Percentiles rank a stretch among this genome's conserved stretches.
Evolutionary conservation across 2,329 filamentous ascomycete genomes (phyloP).

Genomic region (Exserohilum rostratum): DNA sequence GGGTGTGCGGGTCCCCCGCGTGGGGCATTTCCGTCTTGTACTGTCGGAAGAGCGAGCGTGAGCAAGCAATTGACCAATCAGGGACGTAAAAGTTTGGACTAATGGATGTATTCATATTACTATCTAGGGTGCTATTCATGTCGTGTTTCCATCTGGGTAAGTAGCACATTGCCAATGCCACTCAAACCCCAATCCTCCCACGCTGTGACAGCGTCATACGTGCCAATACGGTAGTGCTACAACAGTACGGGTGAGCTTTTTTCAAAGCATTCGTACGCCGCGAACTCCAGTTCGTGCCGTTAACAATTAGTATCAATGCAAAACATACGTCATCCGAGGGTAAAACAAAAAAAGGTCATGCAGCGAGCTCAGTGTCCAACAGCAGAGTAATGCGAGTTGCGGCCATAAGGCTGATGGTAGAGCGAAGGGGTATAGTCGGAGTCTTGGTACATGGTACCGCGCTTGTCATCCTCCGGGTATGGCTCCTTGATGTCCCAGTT

Average conservation of each 20-base stretch:
- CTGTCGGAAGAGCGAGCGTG: not conserved
- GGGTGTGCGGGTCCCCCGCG: not conserved
- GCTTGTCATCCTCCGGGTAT: slow-evolving; percentile 77
- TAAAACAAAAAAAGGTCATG: slow-evolving; percentile 1
- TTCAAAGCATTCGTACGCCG: slow-evolving; percentile 8
- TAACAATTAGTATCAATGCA: slow-evolving; percentile 1
- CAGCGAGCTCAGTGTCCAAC: slow-evolving; percentile 34
- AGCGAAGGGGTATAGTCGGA: slow-evolving; percentile 62
- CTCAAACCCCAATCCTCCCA: not conserved
- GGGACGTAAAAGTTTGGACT: not conserved
- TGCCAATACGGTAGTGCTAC: not conserved
- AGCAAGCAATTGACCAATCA: not conserved
- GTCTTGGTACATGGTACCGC: slow-evolving; percentile 75
- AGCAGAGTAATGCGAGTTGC: slow-evolving; percentile 45
- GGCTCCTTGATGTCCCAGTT: slow-evolving; percentile 98
- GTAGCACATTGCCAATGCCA: not conserved
- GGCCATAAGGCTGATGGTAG: slow-evolving; percentile 46
- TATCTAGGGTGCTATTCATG: slow-evolving; percentile 21
- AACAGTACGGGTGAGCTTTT: slow-evolving; percentile 2
- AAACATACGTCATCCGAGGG: slow-evolving; percentile 4
- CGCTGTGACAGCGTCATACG: not conserved
- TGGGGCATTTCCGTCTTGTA: not conserved
- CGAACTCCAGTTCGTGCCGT: slow-evolving; percentile 20
- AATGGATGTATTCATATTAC: slow-evolving; percentile 16
- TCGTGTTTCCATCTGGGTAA: slow-evolving; percentile 7